Base-by-base conservation (phyloP, 2,329 filamentous ascomycete species). In the Fusarium sp. region DNA sequence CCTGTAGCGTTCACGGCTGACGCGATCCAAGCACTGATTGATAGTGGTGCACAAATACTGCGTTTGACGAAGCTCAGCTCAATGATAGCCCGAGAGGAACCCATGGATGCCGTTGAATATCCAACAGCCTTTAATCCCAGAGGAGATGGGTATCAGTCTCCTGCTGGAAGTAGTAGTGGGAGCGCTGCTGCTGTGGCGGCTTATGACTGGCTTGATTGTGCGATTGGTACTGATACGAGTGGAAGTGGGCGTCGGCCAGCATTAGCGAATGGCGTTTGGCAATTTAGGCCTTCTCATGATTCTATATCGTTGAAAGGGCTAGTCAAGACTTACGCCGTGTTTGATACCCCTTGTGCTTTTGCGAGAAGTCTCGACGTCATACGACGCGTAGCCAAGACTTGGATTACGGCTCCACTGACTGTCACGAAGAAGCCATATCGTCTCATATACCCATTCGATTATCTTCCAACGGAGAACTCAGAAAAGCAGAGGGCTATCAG, bases 141-240 rank as follows among this genome's bases (percentile, higher is more conserved):
- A 6, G 87, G 83, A 0, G 86, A 88, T 68, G 83, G 85, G 0
- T 87, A 86, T 51, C 82, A 85, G 61, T 79, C 82, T 9, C 81
- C 85, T 64, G 84, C 82, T 1, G 85, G 83, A 1, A 88, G 86
- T 0, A 88, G 82, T 1, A 79, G 80, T 0, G 83, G 83, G 0
- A 79, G 80, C 3, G 82, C 79, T 7, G 82, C 82, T 5, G 79
- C 81, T 2, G 69, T 85, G 6, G 82, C 79, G 3, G 78, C 81
- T 1, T 86, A 86, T 38, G 80, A 80, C 16, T 86, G 84, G 85
- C 77, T 86, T 3, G 85, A 86, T 13, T 47, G 57, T 9, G 50
- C 47, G 16, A 41, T 73, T 70, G 72, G 59, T 2, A 68, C 51
- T 8, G 72, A 71, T 35, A 65, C 68, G 3, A 70, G 65, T 2